Evolutionary conservation across 225 moss, liverwort and hornwort species (phyloP).

Genomic region (Sphagnum tenellum): DNA sequence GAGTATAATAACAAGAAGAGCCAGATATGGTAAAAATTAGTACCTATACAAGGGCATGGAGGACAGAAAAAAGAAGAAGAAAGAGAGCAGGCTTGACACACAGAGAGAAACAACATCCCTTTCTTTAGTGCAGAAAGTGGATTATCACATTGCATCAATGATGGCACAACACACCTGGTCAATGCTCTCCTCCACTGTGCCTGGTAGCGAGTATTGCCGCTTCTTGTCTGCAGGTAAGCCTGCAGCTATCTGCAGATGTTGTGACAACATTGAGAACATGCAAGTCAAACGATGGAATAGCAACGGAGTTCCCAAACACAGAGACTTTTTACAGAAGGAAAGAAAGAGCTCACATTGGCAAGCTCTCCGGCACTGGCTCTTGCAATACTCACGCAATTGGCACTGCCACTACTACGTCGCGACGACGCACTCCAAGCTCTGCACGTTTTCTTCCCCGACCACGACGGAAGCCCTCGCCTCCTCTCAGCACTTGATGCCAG

Average conservation of each 20-base stretch:
- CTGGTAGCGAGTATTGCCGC: conserved; percentile 57
- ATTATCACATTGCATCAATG: neutral
- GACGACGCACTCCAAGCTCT: no score
- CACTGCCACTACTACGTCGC: no score
- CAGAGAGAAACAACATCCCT: neutral
- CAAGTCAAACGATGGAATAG: no score
- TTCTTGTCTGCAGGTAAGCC: conserved; percentile 56
- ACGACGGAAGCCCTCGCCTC: no score
- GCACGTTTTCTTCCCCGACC: no score
- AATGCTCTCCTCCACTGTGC: conserved; percentile 53
- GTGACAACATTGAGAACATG: no score
- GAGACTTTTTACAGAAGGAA: no score
- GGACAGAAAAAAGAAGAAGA: neutral
- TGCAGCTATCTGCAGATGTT: conserved; percentile 29
- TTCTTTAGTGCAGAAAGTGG: neutral
- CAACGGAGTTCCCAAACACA: no score
- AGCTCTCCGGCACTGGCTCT: no score
- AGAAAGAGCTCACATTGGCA: no score
- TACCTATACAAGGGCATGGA: neutral
- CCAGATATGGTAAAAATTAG: neutral
- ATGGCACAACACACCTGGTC: conserved; percentile 39
- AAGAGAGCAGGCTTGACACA: neutral
- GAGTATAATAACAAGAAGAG: neutral
- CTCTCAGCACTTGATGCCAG: no score
- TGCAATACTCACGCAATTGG: no score